Evolutionary conservation across 2,329 filamentous ascomycete genomes (phyloP), one percentile per base, ranked within the genome.

Genomic region (Cadophora sp.): DNA sequence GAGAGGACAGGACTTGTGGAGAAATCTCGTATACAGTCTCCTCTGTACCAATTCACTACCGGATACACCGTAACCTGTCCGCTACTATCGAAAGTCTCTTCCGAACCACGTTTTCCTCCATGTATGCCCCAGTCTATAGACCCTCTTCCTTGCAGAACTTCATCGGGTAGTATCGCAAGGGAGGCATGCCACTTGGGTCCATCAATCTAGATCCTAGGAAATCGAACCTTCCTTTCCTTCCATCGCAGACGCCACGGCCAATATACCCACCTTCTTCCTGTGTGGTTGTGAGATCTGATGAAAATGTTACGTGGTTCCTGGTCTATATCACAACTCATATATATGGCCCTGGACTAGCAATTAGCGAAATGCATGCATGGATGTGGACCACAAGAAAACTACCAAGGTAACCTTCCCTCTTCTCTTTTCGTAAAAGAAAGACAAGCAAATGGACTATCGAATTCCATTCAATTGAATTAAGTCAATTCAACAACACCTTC

Each of bases 271-370:
- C 16, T 43, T 14, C n/a, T n/a, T n/a, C n/a, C n/a, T n/a, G n/a
- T n/a, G n/a, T n/a, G n/a, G n/a, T n/a, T n/a, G n/a, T n/a, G n/a
- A n/a, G n/a, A n/a, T n/a, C n/a, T n/a, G n/a, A n/a, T n/a, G n/a
- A n/a, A n/a, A n/a, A n/a, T n/a, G n/a, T n/a, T n/a, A n/a, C n/a
- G n/a, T n/a, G n/a, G n/a, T 37, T 3, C 29, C 9, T 12, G 31
- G 31, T 24, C 37, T 58, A 11, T 58, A 58, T 58, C 55, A 58
- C 16, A 58, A 58, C 55, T 58, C 55, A 37, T n/a, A 58, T 24
- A 37, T 22, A 24, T 14, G 6, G 31, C 9, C n/a, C 2, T 58
- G 7, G 27, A 56, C 53, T 31, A 58, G 6, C 31, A 31, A 58
- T 58, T 31, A 55, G 51, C 26, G 51, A 55, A n/a, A n/a, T 55